Conservation (phyloP, 192 early-diverging fungal genomes). For the Obelidium mucronatum region DNA sequence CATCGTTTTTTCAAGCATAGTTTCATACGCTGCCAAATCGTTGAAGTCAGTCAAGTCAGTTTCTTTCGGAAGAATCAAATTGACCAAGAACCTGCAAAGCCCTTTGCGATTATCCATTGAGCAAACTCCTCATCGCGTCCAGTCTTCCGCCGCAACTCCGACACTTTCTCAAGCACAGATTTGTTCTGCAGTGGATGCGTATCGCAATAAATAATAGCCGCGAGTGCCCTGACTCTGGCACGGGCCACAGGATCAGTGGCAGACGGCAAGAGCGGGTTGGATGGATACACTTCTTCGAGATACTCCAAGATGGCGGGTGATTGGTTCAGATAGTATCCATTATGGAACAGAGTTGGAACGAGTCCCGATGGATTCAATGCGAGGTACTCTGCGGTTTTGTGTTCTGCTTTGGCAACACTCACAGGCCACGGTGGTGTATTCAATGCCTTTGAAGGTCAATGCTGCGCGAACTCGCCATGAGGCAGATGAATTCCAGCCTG, state of each 20-base stretch:
- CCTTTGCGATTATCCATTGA: slow-evolving; percentile 2
- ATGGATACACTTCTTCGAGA: slow-evolving; percentile 16
- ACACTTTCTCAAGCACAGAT: not conserved
- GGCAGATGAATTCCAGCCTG: slow-evolving; percentile 80
- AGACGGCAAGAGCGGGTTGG: not conserved
- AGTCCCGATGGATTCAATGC: slow-evolving; percentile 10
- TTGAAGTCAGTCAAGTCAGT: not conserved
- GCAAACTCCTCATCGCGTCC: slow-evolving; percentile 14
- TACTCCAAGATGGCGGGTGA: slow-evolving; percentile 6
- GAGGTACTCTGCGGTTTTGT: slow-evolving; percentile 4
- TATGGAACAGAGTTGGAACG: slow-evolving; percentile 2
- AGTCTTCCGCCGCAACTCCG: not conserved
- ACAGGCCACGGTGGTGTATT: not conserved
- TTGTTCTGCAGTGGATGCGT: slow-evolving; percentile 17
- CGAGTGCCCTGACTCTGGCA: not conserved
- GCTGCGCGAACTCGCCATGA: slow-evolving; percentile 74
- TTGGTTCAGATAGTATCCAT: slow-evolving; percentile 4
- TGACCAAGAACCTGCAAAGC: not conserved
- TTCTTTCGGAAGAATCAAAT: not conserved
- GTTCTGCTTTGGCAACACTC: not conserved
- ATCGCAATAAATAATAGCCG: slow-evolving; percentile 2
- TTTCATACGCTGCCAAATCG: not conserved
- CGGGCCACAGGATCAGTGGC: slow-evolving; percentile 11
- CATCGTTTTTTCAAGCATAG: not conserved
- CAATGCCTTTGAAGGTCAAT: not conserved